Evolutionary conservation across 257 asterid genomes (phyloP).

Genomic region (Ilex aquifolium): DNA sequence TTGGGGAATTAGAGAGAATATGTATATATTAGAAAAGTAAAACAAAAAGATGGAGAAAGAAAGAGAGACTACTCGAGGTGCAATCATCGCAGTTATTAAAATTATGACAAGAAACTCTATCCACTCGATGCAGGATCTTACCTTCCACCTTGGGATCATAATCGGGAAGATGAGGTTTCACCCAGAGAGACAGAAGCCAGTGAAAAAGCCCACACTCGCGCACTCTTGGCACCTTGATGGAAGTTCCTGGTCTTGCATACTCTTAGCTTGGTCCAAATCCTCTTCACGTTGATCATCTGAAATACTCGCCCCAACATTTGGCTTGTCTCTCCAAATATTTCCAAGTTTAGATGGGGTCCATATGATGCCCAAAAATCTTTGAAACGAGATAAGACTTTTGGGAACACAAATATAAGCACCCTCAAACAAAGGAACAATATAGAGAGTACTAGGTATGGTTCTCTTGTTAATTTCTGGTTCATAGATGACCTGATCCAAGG

Average conservation of each 20-base stretch:
- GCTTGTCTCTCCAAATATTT: slow-evolving; percentile 53
- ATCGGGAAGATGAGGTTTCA: slow-evolving; percentile 34
- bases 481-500: slow-evolving; percentile 15
- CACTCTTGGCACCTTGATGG: slow-evolving; percentile 59
- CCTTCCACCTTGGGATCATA: too few species aligned
- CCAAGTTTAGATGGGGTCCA: slow-evolving; percentile 50
- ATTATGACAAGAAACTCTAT: too few species aligned
- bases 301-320: slow-evolving; percentile 52
- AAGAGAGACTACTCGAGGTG: too few species aligned
- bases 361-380: slow-evolving; percentile 48
- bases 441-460: slow-evolving; percentile 22
- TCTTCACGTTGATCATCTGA: slow-evolving; percentile 51
- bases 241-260: slow-evolving; percentile 56
- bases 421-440: slow-evolving; percentile 35
- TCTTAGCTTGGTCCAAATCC: slow-evolving; percentile 55
- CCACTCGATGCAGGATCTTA: too few species aligned
- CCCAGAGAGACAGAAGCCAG: slow-evolving; percentile 68
- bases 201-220: slow-evolving; percentile 83
- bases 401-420: slow-evolving; percentile 38
- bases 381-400: slow-evolving; percentile 30
- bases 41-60: too few species aligned
- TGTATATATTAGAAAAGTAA: too few species aligned
- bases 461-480: slow-evolving; percentile 14
- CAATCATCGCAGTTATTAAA: too few species aligned
- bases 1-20: too few species aligned